Conservation (phyloP, 164 flowering plant species). For the Piper betle region DNA sequence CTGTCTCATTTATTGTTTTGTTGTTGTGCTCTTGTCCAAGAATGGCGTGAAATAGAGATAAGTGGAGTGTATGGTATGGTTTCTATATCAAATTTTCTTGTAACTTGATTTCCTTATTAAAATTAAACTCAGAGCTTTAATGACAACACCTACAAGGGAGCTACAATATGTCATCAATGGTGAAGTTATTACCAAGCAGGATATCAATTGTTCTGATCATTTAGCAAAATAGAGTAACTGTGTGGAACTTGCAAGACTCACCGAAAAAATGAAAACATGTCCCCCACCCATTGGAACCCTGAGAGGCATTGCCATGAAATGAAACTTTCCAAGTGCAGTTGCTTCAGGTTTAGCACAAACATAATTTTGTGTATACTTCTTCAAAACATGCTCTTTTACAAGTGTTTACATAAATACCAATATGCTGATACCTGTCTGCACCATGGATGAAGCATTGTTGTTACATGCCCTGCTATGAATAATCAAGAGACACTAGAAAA, state of each 20-base stretch:
- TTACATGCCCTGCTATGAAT: neutral
- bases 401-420: neutral
- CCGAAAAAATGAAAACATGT: slow-evolving; percentile 61
- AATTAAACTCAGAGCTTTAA: too few relatives aligned
- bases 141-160: neutral
- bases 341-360: too few relatives aligned
- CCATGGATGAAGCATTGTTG: neutral
- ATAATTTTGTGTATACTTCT: neutral
- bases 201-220: neutral
- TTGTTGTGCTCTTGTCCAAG: slow-evolving; percentile 98
- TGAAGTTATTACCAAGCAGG: neutral
- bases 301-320: neutral
- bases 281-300: slow-evolving; percentile 83
- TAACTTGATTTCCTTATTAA: too few relatives aligned
- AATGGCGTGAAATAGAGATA: slow-evolving; percentile 96
- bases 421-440: neutral
- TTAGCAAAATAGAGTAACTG: neutral
- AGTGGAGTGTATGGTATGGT: slow-evolving; percentile 62
- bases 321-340: neutral
- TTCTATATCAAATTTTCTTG: neutral
- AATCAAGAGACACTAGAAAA: too few relatives aligned
- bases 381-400: neutral
- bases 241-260: slow-evolving; percentile 31
- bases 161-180: neutral
- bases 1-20: slow-evolving; percentile 94